Conservation (phyloP, 176 grass and related monocot genomes). For the Secale cereale region DNA sequence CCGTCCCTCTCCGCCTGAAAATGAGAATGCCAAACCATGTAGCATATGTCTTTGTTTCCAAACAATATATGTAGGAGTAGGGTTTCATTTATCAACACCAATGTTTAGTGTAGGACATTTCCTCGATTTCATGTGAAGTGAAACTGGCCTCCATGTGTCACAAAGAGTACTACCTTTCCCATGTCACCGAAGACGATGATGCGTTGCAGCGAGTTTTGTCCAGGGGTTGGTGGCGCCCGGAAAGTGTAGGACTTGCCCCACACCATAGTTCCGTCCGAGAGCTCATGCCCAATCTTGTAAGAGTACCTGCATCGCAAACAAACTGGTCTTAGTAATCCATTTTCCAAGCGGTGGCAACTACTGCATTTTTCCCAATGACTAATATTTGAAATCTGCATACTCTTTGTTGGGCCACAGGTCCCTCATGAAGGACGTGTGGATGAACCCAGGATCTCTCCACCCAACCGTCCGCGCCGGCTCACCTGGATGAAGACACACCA, state of each 20-base stretch:
- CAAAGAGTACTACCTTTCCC: slow-evolving; percentile 57
- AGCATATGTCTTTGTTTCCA: background rate
- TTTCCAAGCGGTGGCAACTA: no score
- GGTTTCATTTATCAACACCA: background rate
- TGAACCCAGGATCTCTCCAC: slow-evolving; percentile 91
- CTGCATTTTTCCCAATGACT: no score
- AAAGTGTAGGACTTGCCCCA: slow-evolving; percentile 71
- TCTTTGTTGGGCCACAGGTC: slow-evolving; percentile 84
- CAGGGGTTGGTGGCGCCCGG: slow-evolving; percentile 63
- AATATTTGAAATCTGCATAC: background rate
- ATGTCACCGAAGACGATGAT: slow-evolving; percentile 92
- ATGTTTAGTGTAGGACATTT: background rate
- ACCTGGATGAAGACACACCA: slow-evolving; percentile 5
- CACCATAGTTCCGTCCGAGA: slow-evolving; percentile 54
- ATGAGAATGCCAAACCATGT: background rate
- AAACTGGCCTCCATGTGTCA: background rate
- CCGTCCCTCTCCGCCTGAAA: slow-evolving; percentile 81
- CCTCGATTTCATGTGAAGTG: background rate
- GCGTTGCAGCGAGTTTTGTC: slow-evolving; percentile 78
- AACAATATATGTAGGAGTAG: no score
- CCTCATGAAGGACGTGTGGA: slow-evolving; percentile 83
- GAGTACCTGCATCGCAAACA: slow-evolving; percentile 51
- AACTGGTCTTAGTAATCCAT: background rate
- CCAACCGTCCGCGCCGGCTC: slow-evolving; percentile 72
- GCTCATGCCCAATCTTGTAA: slow-evolving; percentile 72